Evolutionary conservation across 2,329 filamentous ascomycete genomes (phyloP), one percentile per base, ranked within the genome.

Genomic region (Colletotrichum sp.): DNA sequence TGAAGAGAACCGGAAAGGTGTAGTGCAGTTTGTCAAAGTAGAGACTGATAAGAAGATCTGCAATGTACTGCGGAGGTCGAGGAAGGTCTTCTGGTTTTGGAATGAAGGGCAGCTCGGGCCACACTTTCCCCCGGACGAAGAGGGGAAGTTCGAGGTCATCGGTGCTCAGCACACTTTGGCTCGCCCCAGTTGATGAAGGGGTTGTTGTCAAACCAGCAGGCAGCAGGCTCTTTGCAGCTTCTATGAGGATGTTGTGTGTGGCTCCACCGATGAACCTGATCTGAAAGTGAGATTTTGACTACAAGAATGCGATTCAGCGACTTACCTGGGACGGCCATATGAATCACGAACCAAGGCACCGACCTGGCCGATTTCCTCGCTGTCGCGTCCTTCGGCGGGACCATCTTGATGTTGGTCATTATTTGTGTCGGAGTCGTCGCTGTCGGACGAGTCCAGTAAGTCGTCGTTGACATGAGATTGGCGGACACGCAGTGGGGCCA

Each of bases 11-110:
- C 1, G 81, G 81, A 43, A 82, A 82, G 0, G 80, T 81, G 67
- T 79, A 81, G 74, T 82, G 80, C 7, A 82, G 77, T 61, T 81
- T 78, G 67, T 82, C 81, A 59, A 82, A 82, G 59, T 81, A 82
- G 26, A 82, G 71, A 8, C 76, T 75, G n/a, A 80, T 73, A 21
- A 82, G 78, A 21, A 82, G 67, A 68, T 83, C 81, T 2, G 81
- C 77, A 21, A 81, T 67, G 48, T 82, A 82, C 48, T 80, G 77
- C 6, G 81, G 81, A 16, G 82, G 82, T 5, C 78, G 78, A 2
- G 77, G 36, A 2, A 83, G 78, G 26, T 80, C 76, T 7, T 82
- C 79, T 2, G 81, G 77, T 24, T 75, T 77, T 3, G 81, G 81
- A 2, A 83, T 72, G 61, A 77, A 79, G 3, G 81, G 81, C 5